Base-by-base conservation (phyloP, 1,139 yeast genomes). In the Candida tunisiensis region DNA sequence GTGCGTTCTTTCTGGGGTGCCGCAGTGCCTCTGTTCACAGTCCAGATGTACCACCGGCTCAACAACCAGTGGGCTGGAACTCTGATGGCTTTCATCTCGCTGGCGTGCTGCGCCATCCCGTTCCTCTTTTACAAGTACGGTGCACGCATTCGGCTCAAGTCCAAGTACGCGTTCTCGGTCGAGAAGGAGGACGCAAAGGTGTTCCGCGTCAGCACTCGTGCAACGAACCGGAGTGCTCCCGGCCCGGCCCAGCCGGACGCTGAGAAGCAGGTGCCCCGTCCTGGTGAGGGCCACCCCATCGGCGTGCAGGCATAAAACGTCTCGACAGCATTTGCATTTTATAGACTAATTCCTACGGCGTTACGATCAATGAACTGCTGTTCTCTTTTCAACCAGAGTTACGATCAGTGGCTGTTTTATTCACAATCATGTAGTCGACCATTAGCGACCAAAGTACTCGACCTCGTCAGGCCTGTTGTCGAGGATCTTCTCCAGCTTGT, bases 11-110 rank as follows among this genome's bases (percentile, higher is more conserved):
- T 47, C 13, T 45, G 53, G 38, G 60, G 56, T 23, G 60, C 59
- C 3, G 48, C 37, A 3, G 51, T 53, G 16, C 58, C 58, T n/a
- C 36, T 55, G 20, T 53, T 54, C 30, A 51, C 58, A 2, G 38
- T 40, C 19, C 55, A 46, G 49, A 48, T 82, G 92, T 79, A 78
- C 50, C 54, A 57, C 17, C 60, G 64, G 31, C 63, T 82, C 69
- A 74, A 80, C 19, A 65, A 69, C 29, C 69, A 74, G 45, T 82
- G 83, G 80, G 93, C 93, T 7, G 69, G 77, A 29, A 58, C 79
- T 17, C 55, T 82, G 33, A 49, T 82, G 29, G 91, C 88, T 6
- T 57, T 72, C 39, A 58, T 82, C 37, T 69, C 78, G 1, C 47
- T 62, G 11, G 59, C 58, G 2, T 54, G 78, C 57, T 57, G 74